These are phyloP conservation scores for Grosmannia penicillata DNA, from an alignment of 2,329 filamentous ascomycete genomes.

Conservation along the genomic window DNA sequence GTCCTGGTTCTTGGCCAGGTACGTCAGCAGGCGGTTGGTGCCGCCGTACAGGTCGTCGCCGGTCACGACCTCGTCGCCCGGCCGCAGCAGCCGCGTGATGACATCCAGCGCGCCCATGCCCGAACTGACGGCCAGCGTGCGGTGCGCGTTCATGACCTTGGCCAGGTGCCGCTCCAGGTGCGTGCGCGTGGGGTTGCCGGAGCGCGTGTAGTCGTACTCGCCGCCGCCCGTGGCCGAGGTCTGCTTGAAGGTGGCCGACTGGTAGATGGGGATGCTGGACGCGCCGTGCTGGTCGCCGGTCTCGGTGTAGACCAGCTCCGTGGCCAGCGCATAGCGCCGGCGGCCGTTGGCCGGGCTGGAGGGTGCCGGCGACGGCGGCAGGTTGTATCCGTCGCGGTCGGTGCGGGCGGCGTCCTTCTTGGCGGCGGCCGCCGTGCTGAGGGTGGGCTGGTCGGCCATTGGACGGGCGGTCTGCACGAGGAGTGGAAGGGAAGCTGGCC, in stretches of 20 bases:
- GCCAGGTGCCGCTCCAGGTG: slow-evolving; percentile 93
- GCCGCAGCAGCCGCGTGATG: slow-evolving; percentile 77
- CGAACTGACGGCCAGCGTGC: slow-evolving; percentile 83
- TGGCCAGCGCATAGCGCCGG: slow-evolving; percentile 78
- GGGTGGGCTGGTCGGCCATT: not conserved
- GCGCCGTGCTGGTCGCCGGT: slow-evolving; percentile 93
- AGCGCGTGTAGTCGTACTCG: slow-evolving; percentile 97
- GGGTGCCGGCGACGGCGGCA: slow-evolving; percentile 83
- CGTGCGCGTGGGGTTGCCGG: slow-evolving; percentile 89
- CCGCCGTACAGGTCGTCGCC: slow-evolving; percentile 96
- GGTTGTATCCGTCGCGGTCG: slow-evolving; percentile 69
- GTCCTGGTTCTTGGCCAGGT: slow-evolving; percentile 73
- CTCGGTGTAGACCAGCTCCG: slow-evolving; percentile 92
- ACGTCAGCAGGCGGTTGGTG: slow-evolving; percentile 85
- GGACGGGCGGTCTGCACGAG: not conserved
- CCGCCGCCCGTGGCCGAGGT: slow-evolving; percentile 61
- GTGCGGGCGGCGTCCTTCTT: slow-evolving; percentile 40
- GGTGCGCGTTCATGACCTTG: slow-evolving; percentile 95
- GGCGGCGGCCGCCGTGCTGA: not conserved
- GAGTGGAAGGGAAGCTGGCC: not conserved
- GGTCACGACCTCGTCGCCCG: slow-evolving; percentile 92
- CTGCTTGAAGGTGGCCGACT: slow-evolving; percentile 98
- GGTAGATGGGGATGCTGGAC: slow-evolving; percentile 93
- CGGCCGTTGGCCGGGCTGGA: slow-evolving; percentile 77
- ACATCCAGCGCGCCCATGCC: slow-evolving; percentile 97